Evolutionary conservation across 495 filamentous ascomycete species (phyloP).

Genomic region (Mytilinidion resinicola): DNA sequence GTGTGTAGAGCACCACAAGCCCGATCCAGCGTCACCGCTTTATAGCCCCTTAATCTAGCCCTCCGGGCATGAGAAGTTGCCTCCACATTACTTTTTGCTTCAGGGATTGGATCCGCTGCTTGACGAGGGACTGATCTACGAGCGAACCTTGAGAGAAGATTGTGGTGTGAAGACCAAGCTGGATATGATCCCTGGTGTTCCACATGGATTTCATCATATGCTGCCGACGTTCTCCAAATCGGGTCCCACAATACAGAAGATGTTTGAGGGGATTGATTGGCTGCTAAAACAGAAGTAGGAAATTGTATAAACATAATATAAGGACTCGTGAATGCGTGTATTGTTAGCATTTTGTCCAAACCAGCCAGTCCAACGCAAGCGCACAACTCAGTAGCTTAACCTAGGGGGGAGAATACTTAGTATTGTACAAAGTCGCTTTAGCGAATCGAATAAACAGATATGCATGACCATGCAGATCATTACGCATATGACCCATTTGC

Average conservation of each 20-base stretch:
- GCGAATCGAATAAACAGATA: neutral
- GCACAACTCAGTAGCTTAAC: neutral
- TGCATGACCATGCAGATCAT: neutral
- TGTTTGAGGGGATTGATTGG: conserved; percentile 11
- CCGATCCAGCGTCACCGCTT: conserved; percentile 1
- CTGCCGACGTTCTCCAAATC: conserved; percentile 11
- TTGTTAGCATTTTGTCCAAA: too few species aligned
- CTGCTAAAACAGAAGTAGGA: conserved; percentile 4
- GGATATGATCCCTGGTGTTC: conserved; percentile 18
- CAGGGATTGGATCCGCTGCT: conserved; percentile 33
- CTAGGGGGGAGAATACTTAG: neutral
- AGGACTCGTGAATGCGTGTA: too few species aligned
- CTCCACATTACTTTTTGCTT: conserved; percentile 36
- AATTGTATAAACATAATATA: too few species aligned
- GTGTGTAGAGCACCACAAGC: conserved; percentile 11
- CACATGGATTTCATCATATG: conserved; percentile 12
- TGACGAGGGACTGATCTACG: conserved; percentile 34
- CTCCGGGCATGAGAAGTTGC: conserved; percentile 25
- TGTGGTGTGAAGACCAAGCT: conserved; percentile 20
- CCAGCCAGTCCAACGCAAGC: too few species aligned
- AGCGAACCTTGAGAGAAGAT: conserved; percentile 17
- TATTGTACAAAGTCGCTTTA: neutral
- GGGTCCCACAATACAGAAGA: conserved; percentile 1
- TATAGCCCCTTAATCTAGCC: conserved; percentile 12
- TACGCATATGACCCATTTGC: neutral